Base-by-base conservation (phyloP, 768 basidiomycete genomes). In the Boletus subcaerulescens region DNA sequence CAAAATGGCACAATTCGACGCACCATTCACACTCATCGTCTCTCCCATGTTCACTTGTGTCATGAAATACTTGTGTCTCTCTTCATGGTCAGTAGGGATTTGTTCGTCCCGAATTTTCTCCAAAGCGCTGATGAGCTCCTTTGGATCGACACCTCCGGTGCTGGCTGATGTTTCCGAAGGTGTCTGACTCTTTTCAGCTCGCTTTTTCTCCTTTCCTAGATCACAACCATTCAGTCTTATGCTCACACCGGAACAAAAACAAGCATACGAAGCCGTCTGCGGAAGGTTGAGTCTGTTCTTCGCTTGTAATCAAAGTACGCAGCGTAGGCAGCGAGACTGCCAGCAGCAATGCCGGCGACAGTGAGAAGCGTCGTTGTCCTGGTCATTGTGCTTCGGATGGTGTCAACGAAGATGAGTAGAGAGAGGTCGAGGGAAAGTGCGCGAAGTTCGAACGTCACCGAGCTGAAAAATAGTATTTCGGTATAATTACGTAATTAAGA, bases 251-350 rank as follows among this genome's bases (percentile, higher is more conserved):
- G n/a, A 44, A 45, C 11, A 42, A 50, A 22, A 53, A 44, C 50
- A 58, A 46, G 81, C 91, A 61, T 73, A 89, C 94, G 84, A 54
- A 98, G 81, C 68, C 83, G 85, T 75, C 85, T 93, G 69, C 97
- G 84, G 81, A 99, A 99, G 15, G 80, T 78, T 41, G 77, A 72
- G 67, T 97, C 93, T 68, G 89, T 91, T 66, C 95, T 83, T 48
- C 97, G 86, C 76, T 83, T 91, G 77, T 96, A 86, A 78, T 99
- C 97, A 65, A 98, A 99, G 74, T 93, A 98, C 50, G 84, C 80
- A 31, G 89, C 93, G 71, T 98, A 98, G 22, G 85, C 92, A 35
- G 89, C 71, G 38, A 86, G 63, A 45, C 73, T 67, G 44, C 85
- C 78, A 42, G 81, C 80, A 20, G 85, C 79, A 50, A 76, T 65